These are phyloP conservation scores for Polyrhizophydium stewartii DNA, from an alignment of 371 early-diverging fungal genomes.

Conservation along the genomic window DNA sequence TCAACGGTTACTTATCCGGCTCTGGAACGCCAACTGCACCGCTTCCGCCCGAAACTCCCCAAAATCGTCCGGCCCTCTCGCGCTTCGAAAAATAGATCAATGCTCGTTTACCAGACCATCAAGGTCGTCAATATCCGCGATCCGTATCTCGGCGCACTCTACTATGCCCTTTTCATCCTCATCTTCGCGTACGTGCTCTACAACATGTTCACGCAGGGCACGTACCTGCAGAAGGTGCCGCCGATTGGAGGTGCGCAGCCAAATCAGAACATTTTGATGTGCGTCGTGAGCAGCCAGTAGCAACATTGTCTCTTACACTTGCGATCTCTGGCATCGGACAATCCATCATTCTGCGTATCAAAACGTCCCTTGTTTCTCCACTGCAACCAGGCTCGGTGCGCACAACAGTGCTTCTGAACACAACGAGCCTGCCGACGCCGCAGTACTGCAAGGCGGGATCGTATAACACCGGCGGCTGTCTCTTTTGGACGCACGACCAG, in stretches of 20 bases:
- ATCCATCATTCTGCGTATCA: too few relatives aligned
- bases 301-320: too few relatives aligned
- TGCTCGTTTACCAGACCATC: slow-evolving; percentile 1
- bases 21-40: too few relatives aligned
- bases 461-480: slow-evolving; percentile 6
- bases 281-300: too few relatives aligned
- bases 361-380: too few relatives aligned
- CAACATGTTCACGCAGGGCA: slow-evolving; percentile 18
- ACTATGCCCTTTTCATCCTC: slow-evolving; percentile 12
- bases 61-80: too few relatives aligned
- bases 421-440: neutral
- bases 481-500: slow-evolving; percentile 17
- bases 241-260: slow-evolving; percentile 25
- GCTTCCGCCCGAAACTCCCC: too few relatives aligned
- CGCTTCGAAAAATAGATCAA: too few relatives aligned
- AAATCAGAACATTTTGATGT: too few relatives aligned
- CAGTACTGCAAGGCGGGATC: neutral
- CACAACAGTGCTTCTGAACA: neutral
- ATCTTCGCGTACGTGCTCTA: slow-evolving; percentile 32
- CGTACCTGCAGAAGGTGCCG: slow-evolving; percentile 18
- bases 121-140: slow-evolving; percentile 27
- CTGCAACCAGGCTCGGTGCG: too few relatives aligned
- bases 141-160: slow-evolving; percentile 20
- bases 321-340: too few relatives aligned
- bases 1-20: too few relatives aligned